These are phyloP conservation scores for Suhomyces atakaporum DNA, from an alignment of 1,139 yeast genomes.

Conservation along the genomic window DNA sequence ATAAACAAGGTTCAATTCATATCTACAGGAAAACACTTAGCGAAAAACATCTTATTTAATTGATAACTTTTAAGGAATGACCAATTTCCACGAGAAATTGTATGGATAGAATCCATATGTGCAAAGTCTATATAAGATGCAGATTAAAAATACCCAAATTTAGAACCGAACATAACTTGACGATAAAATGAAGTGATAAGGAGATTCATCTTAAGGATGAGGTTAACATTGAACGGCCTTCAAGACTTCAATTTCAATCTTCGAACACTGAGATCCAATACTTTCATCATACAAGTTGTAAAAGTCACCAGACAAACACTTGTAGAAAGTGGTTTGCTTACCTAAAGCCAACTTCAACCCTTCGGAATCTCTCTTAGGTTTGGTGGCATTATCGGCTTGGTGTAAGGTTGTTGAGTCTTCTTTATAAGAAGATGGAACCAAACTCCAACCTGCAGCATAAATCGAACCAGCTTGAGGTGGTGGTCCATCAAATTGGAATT, in stretches of 20 bases:
- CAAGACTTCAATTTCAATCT: constrained; percentile 38
- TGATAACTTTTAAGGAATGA: constrained; percentile 10
- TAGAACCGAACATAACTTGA: constrained; percentile 5
- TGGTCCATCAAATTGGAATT: constrained; percentile 49
- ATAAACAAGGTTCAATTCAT: no score
- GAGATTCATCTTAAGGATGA: no score
- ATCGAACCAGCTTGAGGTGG: constrained; percentile 47
- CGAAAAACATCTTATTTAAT: constrained; percentile 6
- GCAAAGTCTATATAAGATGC: constrained; percentile 8
- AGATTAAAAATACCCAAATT: background rate
- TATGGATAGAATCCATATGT: background rate
- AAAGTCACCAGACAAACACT: constrained; percentile 46
- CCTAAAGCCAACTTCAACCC: constrained; percentile 41
- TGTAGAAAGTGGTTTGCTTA: constrained; percentile 39
- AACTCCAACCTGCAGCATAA: constrained; percentile 42
- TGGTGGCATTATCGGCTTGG: constrained; percentile 13
- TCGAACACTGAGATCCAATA: constrained; percentile 41
- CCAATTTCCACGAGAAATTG: constrained; percentile 3
- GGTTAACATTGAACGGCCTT: constrained; percentile 35
- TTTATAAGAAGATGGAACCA: constrained; percentile 25
- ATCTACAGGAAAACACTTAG: background rate
- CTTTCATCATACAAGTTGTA: constrained; percentile 46
- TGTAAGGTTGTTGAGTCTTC: constrained; percentile 16
- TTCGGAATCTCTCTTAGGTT: constrained; percentile 24
- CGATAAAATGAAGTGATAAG: constrained; percentile 1